These are phyloP conservation scores for Cronartium quercuum DNA, from an alignment of 1,284 basidiomycete species.

Conservation along the genomic window DNA sequence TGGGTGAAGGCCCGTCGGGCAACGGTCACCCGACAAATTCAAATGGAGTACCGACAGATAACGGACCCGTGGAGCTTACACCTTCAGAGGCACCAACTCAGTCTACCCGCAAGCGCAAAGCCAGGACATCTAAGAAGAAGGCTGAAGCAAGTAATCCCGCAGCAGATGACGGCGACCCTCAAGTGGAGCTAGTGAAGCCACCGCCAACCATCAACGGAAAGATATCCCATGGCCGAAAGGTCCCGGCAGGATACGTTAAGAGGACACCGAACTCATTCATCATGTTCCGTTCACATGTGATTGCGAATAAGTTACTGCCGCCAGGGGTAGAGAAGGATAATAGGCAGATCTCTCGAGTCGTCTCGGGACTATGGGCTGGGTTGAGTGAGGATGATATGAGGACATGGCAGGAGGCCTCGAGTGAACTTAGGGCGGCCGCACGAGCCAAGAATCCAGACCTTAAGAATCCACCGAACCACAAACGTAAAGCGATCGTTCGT, in stretches of 20 bases:
- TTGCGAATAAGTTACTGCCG: constrained; percentile 67
- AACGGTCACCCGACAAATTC: not conserved
- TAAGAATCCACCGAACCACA: constrained; percentile 30
- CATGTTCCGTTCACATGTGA: constrained; percentile 82
- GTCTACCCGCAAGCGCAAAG: not conserved
- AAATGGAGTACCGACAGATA: not conserved
- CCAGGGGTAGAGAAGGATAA: constrained; percentile 76
- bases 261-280: constrained; percentile 92
- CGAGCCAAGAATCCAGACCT: constrained; percentile 28
- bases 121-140: not conserved
- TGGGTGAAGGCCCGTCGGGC: not conserved
- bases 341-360: constrained; percentile 53
- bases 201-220: constrained; percentile 38
- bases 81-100: not conserved
- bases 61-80: not conserved
- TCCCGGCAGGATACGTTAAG: constrained; percentile 67
- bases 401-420: constrained; percentile 28
- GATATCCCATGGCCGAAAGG: constrained; percentile 34
- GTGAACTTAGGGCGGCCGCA: constrained; percentile 25
- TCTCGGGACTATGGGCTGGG: constrained; percentile 32
- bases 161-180: not conserved
- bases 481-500: constrained; percentile 22
- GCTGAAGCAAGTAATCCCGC: not conserved
- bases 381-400: constrained; percentile 30
- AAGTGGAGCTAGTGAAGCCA: constrained; percentile 32